Conservation (phyloP, 805 yeast species). For the Debaryomyces hansenii region DNA sequence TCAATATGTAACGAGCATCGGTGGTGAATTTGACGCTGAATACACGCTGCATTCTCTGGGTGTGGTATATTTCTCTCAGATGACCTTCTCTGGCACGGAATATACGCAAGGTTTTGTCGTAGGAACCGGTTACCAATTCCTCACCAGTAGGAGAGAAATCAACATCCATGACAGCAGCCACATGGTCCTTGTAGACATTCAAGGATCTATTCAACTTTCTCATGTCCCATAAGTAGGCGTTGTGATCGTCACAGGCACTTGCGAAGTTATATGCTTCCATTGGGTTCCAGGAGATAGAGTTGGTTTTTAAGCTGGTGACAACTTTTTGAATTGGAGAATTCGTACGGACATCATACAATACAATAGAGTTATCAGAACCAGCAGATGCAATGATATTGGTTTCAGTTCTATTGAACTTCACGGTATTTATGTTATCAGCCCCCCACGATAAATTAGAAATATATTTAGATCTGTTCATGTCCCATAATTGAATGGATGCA, state of each 20-base stretch:
- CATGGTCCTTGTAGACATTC: conserved; percentile 92
- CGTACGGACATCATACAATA: conserved; percentile 87
- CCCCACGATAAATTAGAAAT: conserved; percentile 89
- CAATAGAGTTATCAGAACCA: conserved; percentile 82
- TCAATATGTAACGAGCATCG: conserved; percentile 82
- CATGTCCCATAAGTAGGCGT: conserved; percentile 95
- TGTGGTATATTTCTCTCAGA: conserved; percentile 92
- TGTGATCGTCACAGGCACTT: conserved; percentile 91
- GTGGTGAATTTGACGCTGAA: conserved; percentile 81
- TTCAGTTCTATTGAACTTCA: conserved; percentile 86
- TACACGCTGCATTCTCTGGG: conserved; percentile 96
- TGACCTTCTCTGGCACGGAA: conserved; percentile 80
- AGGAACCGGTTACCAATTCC: conserved; percentile 92
- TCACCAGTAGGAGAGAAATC: conserved; percentile 98
- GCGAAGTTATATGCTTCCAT: conserved; percentile 96
- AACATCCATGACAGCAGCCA: conserved; percentile 90
- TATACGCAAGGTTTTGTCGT: conserved; percentile 88
- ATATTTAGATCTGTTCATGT: conserved; percentile 74
- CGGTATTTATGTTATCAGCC: conserved; percentile 82
- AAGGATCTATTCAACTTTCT: conserved; percentile 79
- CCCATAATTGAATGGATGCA: conserved; percentile 89
- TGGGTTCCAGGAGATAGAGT: conserved; percentile 93
- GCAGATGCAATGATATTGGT: conserved; percentile 86
- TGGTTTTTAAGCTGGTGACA: conserved; percentile 77
- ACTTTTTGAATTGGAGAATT: conserved; percentile 91